These are phyloP conservation scores for Fusarium falciforme DNA, from an alignment of 2,329 filamentous ascomycete species.

Conservation along the genomic window DNA sequence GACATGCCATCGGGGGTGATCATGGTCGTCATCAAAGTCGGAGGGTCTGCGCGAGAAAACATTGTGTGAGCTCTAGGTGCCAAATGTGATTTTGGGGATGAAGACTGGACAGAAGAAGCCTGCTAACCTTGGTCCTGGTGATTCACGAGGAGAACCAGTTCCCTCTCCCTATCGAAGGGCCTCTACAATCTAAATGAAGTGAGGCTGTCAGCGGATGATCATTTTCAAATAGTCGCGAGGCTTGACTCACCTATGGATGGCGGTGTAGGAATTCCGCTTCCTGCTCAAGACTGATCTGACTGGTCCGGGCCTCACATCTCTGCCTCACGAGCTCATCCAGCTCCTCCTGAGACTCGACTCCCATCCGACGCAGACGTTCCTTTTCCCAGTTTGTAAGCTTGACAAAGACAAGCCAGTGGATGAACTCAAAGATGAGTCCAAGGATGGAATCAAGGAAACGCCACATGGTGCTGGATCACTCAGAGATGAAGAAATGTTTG, in stretches of 20 bases:
- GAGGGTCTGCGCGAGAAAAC: background rate
- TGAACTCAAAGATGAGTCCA: background rate
- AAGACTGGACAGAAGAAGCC: background rate
- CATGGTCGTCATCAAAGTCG: background rate
- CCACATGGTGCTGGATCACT: background rate
- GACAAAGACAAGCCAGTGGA: background rate
- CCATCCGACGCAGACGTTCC: background rate
- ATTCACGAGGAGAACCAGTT: background rate
- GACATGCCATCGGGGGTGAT: background rate
- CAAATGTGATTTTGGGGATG: background rate
- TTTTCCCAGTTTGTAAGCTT: background rate
- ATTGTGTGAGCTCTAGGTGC: background rate
- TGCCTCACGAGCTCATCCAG: background rate
- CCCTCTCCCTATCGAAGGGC: background rate
- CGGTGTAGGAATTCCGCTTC: background rate
- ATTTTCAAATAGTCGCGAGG: background rate
- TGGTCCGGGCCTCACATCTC: background rate
- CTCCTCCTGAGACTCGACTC: background rate
- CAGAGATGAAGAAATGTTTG: background rate
- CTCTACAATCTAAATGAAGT: background rate
- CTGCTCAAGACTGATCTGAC: background rate
- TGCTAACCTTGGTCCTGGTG: background rate
- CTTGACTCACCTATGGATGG: background rate
- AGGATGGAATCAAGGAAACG: background rate
- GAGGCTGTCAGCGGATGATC: background rate